Base-by-base conservation (phyloP, 2,329 filamentous ascomycete genomes). In the Pyricularia sp. region DNA sequence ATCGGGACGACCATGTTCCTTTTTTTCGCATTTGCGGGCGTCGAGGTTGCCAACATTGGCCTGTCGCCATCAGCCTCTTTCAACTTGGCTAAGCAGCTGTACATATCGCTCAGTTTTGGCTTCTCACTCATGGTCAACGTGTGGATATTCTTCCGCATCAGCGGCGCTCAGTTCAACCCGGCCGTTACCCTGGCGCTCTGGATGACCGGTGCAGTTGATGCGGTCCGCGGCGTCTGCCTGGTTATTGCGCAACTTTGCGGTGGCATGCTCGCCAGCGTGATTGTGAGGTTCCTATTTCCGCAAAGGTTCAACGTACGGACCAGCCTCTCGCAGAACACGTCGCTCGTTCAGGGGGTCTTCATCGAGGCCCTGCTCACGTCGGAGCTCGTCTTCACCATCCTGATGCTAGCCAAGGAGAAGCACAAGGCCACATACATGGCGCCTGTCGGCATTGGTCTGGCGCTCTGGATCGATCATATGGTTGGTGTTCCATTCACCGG, bases 371-470 rank as follows among this genome's bases (percentile, higher is more conserved):
- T 86, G 70, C 78, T 87, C 30, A 87, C 84, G 1, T 80, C 83
- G 1, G 80, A 85, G 74, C 76, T 87, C 14, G 81, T 86, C 28
- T 79, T 86, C 64, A 82, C 84, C 3, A 83, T 86, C 68, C 82
- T 85, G 74, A 88, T 88, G 86, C 78, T 88, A 66, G 86, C 85
- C 1, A 83, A 83, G 14, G 86, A 88, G 71, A 89, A 90, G 75
- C 87, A 89, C 75, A 85, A 85, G 71, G 85, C 84, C 0, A 89
- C 87, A 0, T 90, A 83, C 73, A 79, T 90, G 7, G 88, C 87
- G 0, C 88, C 88, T 0, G 78, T 90, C 0, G 87, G 86, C 1
- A 89, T 90, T 71, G 88, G 88, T 0, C 75, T 90, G 3, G 78
- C 86, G 0, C 79, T 90, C 26, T 90, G 90, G 74, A 81, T 90